A percentile compares a stretch with the other conserved stretches of the same genome.
Conservation (phyloP, 805 yeast species). For the Zygosaccharomyces gambellarensis region DNA sequence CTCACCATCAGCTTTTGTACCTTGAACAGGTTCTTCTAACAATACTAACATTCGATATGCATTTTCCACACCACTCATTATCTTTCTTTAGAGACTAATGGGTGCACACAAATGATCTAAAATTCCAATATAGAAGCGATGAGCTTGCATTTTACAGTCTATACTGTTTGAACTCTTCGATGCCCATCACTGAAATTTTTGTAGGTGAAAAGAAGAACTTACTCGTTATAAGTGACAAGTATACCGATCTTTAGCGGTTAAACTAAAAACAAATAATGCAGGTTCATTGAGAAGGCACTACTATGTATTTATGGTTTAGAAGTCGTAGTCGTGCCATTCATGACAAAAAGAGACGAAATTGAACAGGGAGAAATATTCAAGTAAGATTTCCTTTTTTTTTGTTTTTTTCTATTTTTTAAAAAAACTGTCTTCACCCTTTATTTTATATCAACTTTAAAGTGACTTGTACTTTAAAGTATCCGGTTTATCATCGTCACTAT, state of each 20-base stretch:
- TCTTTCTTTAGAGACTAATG: not conserved
- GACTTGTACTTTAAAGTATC: not conserved
- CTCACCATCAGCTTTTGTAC: conserved; percentile 11
- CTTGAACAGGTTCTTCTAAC: conserved; percentile 28
- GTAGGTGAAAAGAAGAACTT: not conserved
- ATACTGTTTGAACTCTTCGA: not conserved
- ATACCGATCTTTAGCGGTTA: not conserved
- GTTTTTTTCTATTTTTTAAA: not conserved
- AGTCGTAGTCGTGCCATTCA: not conserved
- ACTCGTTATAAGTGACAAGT: not conserved
- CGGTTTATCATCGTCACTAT: not conserved
- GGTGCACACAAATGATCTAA: not conserved
- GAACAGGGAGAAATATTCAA: not conserved
- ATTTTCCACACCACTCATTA: conserved; percentile 19
- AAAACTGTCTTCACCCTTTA: not conserved
- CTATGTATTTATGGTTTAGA: not conserved
- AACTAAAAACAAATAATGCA: not conserved
- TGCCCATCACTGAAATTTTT: conserved; percentile 5
- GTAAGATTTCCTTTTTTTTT: not conserved
- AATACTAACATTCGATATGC: conserved; percentile 31
- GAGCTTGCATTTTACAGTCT: not conserved
- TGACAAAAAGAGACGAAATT: not conserved
- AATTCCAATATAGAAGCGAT: not conserved
- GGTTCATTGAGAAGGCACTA: not conserved
- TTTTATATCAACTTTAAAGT: not conserved